A percentile compares a stretch with the other conserved stretches of the same genome.
Evolutionary conservation across 768 basidiomycete genomes (phyloP).

Genomic region (Mycena haematopus): DNA sequence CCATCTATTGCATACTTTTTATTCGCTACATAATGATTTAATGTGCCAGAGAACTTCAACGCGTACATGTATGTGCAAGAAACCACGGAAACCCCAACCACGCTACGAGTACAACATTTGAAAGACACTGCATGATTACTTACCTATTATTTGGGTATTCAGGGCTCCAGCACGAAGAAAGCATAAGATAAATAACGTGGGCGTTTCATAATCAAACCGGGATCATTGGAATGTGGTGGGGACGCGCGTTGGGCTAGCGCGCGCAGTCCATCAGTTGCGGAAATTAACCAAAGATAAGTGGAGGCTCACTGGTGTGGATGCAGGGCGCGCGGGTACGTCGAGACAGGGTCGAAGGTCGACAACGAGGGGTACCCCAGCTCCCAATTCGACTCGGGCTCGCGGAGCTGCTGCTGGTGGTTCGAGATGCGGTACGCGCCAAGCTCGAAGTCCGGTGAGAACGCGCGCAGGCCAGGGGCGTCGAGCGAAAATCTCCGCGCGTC

Average conservation of each 20-base stretch:
- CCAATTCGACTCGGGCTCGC: slow-evolving; percentile 24
- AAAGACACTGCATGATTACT: slow-evolving; percentile 14
- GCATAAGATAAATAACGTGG: slow-evolving; percentile 2
- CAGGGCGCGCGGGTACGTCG: slow-evolving; percentile 26
- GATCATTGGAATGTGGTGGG: not conserved
- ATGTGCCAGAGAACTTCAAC: not conserved
- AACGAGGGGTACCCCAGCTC: slow-evolving; percentile 26
- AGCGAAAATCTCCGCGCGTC: not conserved
- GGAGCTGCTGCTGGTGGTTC: not conserved
- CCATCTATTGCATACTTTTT: not conserved
- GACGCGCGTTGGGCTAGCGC: not conserved
- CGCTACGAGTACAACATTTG: slow-evolving; percentile 13
- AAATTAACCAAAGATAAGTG: not conserved
- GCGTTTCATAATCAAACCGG: slow-evolving; percentile 12
- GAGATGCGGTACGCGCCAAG: slow-evolving; percentile 32
- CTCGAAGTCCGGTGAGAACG: slow-evolving; percentile 49
- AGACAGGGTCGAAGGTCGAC: slow-evolving; percentile 20
- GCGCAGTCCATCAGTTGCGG: not conserved
- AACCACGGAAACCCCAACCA: not conserved
- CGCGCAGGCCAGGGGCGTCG: slow-evolving; percentile 34
- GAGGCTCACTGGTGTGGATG: slow-evolving; percentile 5
- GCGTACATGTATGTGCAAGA: not conserved
- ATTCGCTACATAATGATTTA: slow-evolving; percentile 17
- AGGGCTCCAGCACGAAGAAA: slow-evolving; percentile 11
- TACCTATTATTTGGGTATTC: slow-evolving; percentile 22